Evolutionary conservation across 495 filamentous ascomycete species (phyloP).

Genomic region (Penicillium robsamsonii): DNA sequence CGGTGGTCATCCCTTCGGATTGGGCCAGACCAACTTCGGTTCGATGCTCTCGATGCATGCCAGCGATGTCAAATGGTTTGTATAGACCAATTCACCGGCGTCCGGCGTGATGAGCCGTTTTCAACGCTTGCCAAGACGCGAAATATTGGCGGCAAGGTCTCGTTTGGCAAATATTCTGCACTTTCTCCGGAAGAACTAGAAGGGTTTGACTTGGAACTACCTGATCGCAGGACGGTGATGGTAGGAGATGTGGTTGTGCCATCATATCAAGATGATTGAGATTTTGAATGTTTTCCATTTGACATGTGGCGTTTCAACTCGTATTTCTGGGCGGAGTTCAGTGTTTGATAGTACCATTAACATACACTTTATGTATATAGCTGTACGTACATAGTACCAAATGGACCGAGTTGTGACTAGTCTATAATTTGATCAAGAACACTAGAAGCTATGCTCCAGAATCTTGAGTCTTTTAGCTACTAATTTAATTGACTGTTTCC

Average conservation of each 20-base stretch:
- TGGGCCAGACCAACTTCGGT: constrained; percentile 38
- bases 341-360: neutral
- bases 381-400: neutral
- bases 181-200: constrained; percentile 24
- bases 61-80: constrained; percentile 95
- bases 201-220: constrained; percentile 18
- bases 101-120: constrained; percentile 80
- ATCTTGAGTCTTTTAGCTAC: neutral
- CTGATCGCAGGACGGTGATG: constrained; percentile 35
- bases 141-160: constrained; percentile 74
- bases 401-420: neutral
- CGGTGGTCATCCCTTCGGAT: constrained; percentile 43
- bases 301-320: neutral
- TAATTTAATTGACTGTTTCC: neutral
- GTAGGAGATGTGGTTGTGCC: constrained; percentile 45
- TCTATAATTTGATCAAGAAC: neutral
- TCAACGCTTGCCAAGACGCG: constrained; percentile 83
- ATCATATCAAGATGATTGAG: constrained; percentile 21
- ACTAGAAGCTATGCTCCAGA: neutral
- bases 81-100: constrained; percentile 78
- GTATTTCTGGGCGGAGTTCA: neutral
- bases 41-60: constrained; percentile 77
- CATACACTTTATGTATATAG: neutral
- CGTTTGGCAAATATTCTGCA: constrained; percentile 78
- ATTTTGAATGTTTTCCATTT: neutral